phyloP scores from a whole-genome alignment of 2,329 filamentous ascomycete species.

The Seiridium cupressi region DNA sequence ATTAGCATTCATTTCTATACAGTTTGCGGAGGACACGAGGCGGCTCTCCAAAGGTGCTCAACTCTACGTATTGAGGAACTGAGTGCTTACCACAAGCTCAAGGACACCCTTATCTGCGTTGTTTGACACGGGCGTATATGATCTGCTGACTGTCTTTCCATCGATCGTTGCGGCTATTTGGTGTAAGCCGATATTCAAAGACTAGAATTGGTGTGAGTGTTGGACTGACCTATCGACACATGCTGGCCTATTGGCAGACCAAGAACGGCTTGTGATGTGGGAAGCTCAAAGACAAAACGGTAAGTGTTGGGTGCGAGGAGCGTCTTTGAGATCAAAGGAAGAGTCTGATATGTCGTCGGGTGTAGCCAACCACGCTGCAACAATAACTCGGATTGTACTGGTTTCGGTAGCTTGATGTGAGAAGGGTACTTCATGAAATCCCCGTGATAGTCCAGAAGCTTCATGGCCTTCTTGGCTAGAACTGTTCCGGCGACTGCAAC shows the following conservation, averaged over 20 bases:
- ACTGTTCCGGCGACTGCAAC: conserved; percentile 30
- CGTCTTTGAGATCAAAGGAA: conserved; percentile 41
- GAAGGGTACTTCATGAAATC: conserved; percentile 32
- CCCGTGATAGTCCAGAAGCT: conserved; percentile 29
- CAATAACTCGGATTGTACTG: conserved; percentile 35
- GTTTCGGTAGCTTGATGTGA: conserved; percentile 37
- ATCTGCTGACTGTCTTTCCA: conserved; percentile 44
- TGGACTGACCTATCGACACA: conserved; percentile 38
- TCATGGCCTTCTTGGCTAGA: conserved; percentile 25
- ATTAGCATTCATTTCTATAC: neutral
- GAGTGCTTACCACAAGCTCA: conserved; percentile 36
- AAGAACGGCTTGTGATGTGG: conserved; percentile 39
- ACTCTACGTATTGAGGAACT: too few relatives aligned
- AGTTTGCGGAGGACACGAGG: too few relatives aligned
- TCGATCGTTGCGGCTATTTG: conserved; percentile 37
- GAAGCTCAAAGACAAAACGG: conserved; percentile 46
- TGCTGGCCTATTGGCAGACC: conserved; percentile 58
- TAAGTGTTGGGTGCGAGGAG: conserved; percentile 42
- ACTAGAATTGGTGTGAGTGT: neutral
- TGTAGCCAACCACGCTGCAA: conserved; percentile 46
- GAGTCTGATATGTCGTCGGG: conserved; percentile 42
- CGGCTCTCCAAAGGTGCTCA: too few relatives aligned
- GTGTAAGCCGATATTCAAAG: neutral
- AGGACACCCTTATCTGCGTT: conserved; percentile 46
- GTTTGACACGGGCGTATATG: conserved; percentile 55